A percentile compares a stretch with the other conserved stretches of the same genome.
Conservation (phyloP, 78 protist genomes). For the Planoprotostelium fungivorum region DNA sequence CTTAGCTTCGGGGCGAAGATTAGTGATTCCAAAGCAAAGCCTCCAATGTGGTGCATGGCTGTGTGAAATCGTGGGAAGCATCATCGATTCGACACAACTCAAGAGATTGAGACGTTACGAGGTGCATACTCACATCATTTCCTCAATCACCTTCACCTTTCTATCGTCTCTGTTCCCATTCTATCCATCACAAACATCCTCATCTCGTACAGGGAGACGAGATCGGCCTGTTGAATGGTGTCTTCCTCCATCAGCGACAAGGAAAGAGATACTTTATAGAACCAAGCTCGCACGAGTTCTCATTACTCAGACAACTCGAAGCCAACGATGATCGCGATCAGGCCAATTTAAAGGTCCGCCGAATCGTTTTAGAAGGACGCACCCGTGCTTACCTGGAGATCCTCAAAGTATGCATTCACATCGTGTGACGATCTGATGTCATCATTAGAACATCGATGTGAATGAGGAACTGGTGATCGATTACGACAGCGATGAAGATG, state of each 20-base stretch:
- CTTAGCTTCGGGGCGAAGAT: too few relatives aligned
- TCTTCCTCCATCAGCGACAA: too few relatives aligned
- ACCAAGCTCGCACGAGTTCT: background rate
- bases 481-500: background rate
- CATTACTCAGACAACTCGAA: background rate
- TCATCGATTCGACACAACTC: background rate
- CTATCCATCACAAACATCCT: too few relatives aligned
- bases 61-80: background rate
- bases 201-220: too few relatives aligned
- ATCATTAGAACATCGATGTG: background rate
- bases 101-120: background rate
- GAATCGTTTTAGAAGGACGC: background rate
- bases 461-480: background rate
- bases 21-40: background rate
- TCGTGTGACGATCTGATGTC: background rate
- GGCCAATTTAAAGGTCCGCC: background rate
- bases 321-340: background rate
- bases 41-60: background rate
- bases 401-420: background rate
- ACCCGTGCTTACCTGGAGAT: background rate
- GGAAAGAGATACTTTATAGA: background rate
- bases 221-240: too few relatives aligned
- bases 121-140: too few relatives aligned
- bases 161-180: too few relatives aligned
- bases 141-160: too few relatives aligned